Conservation (phyloP, 2,329 filamentous ascomycete species). For the Monilinia laxa region DNA sequence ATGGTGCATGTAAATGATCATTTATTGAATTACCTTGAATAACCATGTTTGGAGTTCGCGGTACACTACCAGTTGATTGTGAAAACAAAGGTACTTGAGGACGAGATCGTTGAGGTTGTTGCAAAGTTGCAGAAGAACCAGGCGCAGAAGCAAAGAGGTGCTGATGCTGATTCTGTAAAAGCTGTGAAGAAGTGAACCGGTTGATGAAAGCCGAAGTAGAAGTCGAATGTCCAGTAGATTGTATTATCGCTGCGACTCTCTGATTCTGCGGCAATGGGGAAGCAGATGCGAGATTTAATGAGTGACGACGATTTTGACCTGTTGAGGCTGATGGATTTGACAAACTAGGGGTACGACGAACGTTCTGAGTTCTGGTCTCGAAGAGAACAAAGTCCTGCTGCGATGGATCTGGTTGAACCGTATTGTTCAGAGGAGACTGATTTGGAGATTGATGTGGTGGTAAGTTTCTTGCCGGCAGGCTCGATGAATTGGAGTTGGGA, state of each 20-base stretch:
- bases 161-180: slow-evolving; percentile 51
- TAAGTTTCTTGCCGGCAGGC: slow-evolving; percentile 56
- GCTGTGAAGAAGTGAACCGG: slow-evolving; percentile 55
- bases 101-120: slow-evolving; percentile 54
- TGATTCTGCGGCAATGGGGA: slow-evolving; percentile 54
- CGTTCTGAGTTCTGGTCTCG: slow-evolving; percentile 37
- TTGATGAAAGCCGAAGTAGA: slow-evolving; percentile 55
- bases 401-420: slow-evolving; percentile 20
- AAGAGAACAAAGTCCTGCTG: slow-evolving; percentile 67
- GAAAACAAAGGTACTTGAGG: slow-evolving; percentile 73
- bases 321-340: slow-evolving; percentile 42
- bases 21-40: slow-evolving; percentile 51
- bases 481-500: slow-evolving; percentile 61
- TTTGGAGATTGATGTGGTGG: slow-evolving; percentile 53
- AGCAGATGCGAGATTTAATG: slow-evolving; percentile 52
- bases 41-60: slow-evolving; percentile 52
- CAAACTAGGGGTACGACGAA: slow-evolving; percentile 40
- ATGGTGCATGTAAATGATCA: slow-evolving; percentile 27
- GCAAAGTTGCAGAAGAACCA: slow-evolving; percentile 58
- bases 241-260: slow-evolving; percentile 58
- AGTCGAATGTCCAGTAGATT: slow-evolving; percentile 55
- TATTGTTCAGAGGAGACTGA: slow-evolving; percentile 23
- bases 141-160: slow-evolving; percentile 68
- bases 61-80: slow-evolving; percentile 56
- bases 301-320: slow-evolving; percentile 51